phyloP scores from a whole-genome alignment of 2,329 filamentous ascomycete species.

The Ophiostoma novo-ulmi region DNA sequence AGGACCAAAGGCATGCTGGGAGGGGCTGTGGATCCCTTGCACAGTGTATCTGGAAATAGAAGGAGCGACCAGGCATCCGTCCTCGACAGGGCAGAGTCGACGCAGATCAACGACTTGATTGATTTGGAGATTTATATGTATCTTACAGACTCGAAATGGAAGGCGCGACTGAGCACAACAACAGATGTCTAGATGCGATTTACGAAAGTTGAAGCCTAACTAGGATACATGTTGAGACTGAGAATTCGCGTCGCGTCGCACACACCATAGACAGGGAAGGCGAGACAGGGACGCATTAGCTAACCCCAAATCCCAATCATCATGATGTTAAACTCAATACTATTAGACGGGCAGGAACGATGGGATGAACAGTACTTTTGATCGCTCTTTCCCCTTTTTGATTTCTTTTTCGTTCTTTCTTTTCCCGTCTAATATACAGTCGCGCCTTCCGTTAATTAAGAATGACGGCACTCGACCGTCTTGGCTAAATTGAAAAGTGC shows the following conservation, averaged over 20 bases:
- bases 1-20: background rate
- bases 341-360: background rate
- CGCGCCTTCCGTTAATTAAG: background rate
- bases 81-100: background rate
- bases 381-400: background rate
- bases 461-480: background rate
- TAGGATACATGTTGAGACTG: background rate
- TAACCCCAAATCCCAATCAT: background rate
- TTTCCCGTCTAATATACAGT: background rate
- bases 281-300: background rate
- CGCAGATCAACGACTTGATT: background rate
- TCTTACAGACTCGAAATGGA: background rate
- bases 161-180: background rate
- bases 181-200: background rate
- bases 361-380: background rate
- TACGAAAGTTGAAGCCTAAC: background rate
- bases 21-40: background rate
- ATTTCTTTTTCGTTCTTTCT: background rate
- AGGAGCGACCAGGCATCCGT: background rate
- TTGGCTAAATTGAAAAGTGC: background rate
- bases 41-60: background rate
- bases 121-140: background rate
- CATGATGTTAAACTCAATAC: background rate
- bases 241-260: background rate
- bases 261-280: background rate